Conservation (phyloP, 1,139 yeast species). For the Diutina ranongensis region DNA sequence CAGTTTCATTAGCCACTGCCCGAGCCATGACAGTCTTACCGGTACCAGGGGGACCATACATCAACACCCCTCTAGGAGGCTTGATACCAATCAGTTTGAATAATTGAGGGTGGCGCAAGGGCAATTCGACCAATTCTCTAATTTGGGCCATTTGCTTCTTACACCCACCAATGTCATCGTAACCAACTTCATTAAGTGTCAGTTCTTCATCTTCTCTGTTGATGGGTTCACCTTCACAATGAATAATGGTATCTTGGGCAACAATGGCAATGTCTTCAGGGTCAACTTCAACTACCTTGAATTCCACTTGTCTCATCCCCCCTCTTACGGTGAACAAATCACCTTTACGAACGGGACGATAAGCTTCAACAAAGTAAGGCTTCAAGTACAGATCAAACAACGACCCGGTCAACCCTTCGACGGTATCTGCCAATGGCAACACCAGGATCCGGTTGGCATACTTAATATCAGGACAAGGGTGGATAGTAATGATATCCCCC, state of each 20-base stretch:
- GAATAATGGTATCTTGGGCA: constrained; percentile 96
- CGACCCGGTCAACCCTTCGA: constrained; percentile 97
- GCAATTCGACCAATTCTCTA: constrained; percentile 92
- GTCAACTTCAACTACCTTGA: constrained; percentile 95
- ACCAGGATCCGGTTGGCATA: constrained; percentile 92
- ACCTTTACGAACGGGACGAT: constrained; percentile 97
- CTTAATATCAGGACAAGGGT: constrained; percentile 96
- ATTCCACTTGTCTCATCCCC: constrained; percentile 98
- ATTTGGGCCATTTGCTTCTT: constrained; percentile 98
- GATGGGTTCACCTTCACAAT: constrained; percentile 98
- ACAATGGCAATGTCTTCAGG: constrained; percentile 97
- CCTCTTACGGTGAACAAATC: constrained; percentile 95
- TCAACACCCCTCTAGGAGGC: constrained; percentile 93
- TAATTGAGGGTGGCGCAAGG: constrained; percentile 92
- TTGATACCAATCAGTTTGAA: constrained; percentile 95
- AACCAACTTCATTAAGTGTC: constrained; percentile 91
- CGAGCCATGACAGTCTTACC: constrained; percentile 99
- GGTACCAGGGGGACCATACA: constrained; percentile 99
- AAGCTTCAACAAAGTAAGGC: constrained; percentile 98
- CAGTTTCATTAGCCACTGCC: constrained; percentile 98
- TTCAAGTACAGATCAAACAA: constrained; percentile 90
- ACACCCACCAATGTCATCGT: constrained; percentile 98
- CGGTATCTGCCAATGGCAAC: constrained; percentile 94
- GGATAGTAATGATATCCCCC: constrained; percentile 84
- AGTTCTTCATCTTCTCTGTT: constrained; percentile 98